These are phyloP conservation scores for Hyphopichia wangnamkhiaoensis DNA, from an alignment of 1,139 yeast genomes.

Conservation along the genomic window DNA sequence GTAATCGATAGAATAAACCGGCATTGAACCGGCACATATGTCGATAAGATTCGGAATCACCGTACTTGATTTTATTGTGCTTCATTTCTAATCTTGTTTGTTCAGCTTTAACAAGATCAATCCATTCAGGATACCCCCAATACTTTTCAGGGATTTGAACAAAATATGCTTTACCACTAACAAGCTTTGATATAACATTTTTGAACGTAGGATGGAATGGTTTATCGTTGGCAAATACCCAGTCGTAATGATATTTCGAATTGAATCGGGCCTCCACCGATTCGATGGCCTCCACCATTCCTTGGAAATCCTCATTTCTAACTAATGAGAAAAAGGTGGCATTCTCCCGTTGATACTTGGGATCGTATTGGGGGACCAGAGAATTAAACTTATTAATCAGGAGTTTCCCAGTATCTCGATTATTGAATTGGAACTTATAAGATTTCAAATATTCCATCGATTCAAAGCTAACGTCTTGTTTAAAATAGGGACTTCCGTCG, in stretches of 20 bases:
- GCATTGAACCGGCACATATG: conserved; percentile 37
- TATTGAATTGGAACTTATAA: conserved; percentile 6
- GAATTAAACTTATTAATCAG: conserved; percentile 2
- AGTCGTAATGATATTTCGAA: conserved; percentile 61
- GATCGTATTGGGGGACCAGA: background rate
- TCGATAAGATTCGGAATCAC: conserved; percentile 33
- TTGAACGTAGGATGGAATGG: conserved; percentile 54
- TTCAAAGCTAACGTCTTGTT: conserved; percentile 4
- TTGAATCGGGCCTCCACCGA: conserved; percentile 71
- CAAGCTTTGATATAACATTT: conserved; percentile 37
- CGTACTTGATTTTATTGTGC: conserved; percentile 38
- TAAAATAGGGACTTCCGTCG: background rate
- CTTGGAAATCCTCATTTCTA: conserved; percentile 61
- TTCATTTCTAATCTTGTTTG: conserved; percentile 16
- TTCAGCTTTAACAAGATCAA: conserved; percentile 21
- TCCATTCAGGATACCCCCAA: conserved; percentile 43
- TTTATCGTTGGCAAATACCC: conserved; percentile 75
- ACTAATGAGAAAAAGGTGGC: conserved; percentile 77
- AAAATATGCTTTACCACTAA: conserved; percentile 48
- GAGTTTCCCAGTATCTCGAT: conserved; percentile 8
- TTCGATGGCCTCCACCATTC: conserved; percentile 55
- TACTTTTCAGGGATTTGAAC: conserved; percentile 49
- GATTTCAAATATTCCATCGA: conserved; percentile 6
- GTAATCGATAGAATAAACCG: conserved; percentile 26
- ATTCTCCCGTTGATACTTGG: conserved; percentile 11